Conservation (phyloP, 2,329 filamentous ascomycete genomes). For the Cephalotrichum gorgonifer region DNA sequence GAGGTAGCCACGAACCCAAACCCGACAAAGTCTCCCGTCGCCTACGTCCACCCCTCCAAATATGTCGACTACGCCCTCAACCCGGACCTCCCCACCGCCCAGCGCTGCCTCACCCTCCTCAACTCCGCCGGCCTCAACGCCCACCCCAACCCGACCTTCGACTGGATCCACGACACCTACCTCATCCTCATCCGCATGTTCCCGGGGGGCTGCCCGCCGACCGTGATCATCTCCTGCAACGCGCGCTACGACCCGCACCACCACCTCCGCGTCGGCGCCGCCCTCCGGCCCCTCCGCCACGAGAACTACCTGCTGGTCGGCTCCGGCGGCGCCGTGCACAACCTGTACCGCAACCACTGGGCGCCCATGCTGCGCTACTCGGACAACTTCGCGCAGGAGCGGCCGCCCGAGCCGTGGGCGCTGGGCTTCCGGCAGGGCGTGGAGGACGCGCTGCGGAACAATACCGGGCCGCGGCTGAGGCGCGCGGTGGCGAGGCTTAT, state of each 20-base stretch:
- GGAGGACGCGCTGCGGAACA: conserved; percentile 40
- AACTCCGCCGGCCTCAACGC: conserved; percentile 40
- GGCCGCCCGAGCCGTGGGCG: conserved; percentile 36
- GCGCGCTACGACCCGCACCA: conserved; percentile 27
- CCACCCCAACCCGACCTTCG: conserved; percentile 41
- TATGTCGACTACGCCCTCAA: conserved; percentile 52
- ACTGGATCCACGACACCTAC: conserved; percentile 66
- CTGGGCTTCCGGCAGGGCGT: conserved; percentile 57
- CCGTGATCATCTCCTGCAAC: conserved; percentile 26
- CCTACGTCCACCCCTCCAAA: conserved; percentile 56
- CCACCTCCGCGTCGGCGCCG: conserved; percentile 42
- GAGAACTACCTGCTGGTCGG: conserved; percentile 42
- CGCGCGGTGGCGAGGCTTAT: conserved; percentile 50
- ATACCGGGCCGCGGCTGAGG: conserved; percentile 40
- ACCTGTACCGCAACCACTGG: conserved; percentile 60
- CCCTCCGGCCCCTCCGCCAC: conserved; percentile 44
- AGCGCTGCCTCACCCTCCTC: conserved; percentile 39
- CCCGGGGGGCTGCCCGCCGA: conserved; percentile 51
- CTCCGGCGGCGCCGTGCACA: conserved; percentile 55
- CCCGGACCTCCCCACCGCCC: conserved; percentile 43
- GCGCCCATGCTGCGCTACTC: conserved; percentile 50
- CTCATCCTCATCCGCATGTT: conserved; percentile 63
- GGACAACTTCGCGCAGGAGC: conserved; percentile 31
- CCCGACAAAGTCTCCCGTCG: conserved; percentile 52
- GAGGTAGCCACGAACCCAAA: conserved; percentile 50